Evolutionary conservation across 331 rosid species (phyloP), one percentile per base, ranked within the genome.

Genomic region (Malus hybrid): DNA sequence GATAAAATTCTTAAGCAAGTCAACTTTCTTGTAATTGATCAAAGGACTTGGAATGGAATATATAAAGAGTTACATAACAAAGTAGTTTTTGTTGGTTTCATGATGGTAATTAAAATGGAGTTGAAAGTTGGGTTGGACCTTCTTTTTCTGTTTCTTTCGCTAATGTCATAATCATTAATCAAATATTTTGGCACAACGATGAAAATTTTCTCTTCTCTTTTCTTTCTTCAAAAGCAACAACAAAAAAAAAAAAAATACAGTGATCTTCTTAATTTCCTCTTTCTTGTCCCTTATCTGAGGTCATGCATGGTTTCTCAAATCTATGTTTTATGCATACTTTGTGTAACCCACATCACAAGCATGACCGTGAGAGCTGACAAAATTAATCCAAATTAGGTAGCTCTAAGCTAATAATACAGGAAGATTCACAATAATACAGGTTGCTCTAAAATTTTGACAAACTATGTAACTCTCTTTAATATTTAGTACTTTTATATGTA

Each of bases 61-160:
- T 57, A 4, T 72, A 0, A 10, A 44, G 46, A 65, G 44, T 16
- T 16, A 6, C 20, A 52, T 6, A 10, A 80, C 67, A 5, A 63
- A 31, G 42, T 39, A 34, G 48, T 32, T 55, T 55, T 44, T 74
- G 54, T 15, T 11, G 36, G 62, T 74, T 64, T 77, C 36, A 69
- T 62, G 76, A 50, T 34, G 76, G 72, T 65, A 29, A 29, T 20
- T 60, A 57, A 76, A 83, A 79, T 82, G 85, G 83, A 77, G 77
- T 81, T 85, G 85, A 80, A 79, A 82, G 84, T 76, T 57, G 89
- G 73, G 89, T 83, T 89, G 76, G 73, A 86, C 84, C 83, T 78
- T 81, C 83, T 85, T 78, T 61, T 50, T 76, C 27, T 77, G 55
- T 67, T 69, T 67, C 76, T 79, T 80, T 71, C 77, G 60, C 52